Base-by-base conservation (phyloP, 164 flowering plant genomes). In the Buxus sempervirens region DNA sequence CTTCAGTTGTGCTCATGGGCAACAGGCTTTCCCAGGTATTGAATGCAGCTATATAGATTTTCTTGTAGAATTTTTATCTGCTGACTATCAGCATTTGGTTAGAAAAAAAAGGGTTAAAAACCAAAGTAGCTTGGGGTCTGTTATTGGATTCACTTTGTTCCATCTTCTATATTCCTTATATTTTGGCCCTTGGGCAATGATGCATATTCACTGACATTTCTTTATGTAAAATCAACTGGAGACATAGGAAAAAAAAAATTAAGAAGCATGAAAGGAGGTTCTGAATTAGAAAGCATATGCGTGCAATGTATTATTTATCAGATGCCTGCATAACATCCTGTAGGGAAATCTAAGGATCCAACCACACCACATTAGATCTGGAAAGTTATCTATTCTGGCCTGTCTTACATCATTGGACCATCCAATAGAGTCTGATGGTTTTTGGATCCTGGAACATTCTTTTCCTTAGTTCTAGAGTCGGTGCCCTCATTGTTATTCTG, bases 1-100 rank as follows among this genome's bases (percentile, higher is more conserved):
- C 99, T 63, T 84, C 98, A 38, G 76, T 96, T 64, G 97, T 96
- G 59, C 82, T 96, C 36, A 86, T 93, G 97, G 90, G 97, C 23
- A 83, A 93, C 77, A 83, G 82, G 65, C 84, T 93, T 67, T 85
- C 98, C 54, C 99, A 93, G 98, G 97, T 95, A 77, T 27, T 25
- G 42, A 22, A 3, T 24, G 41, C 7, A 9, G 42, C 48, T 45
- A 45, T 45, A 45, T 45, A 10, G 51, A 5, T 45, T 45, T 4
- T 15, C 13, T 45, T 4, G 5, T 10, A 45, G 12, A 45, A 5
- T 10, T 45, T 45, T 45, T 45, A 1, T 15, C 51, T 45, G 51
- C 16, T 10, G 51, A 45, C 51, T 45, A 45, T 45, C 18, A 45
- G 14, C 51, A 45, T 15, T 45, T 32, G 7, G 18, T 45, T 45